Conservation (phyloP, 768 basidiomycete genomes). For the Leccinum imitatum region DNA sequence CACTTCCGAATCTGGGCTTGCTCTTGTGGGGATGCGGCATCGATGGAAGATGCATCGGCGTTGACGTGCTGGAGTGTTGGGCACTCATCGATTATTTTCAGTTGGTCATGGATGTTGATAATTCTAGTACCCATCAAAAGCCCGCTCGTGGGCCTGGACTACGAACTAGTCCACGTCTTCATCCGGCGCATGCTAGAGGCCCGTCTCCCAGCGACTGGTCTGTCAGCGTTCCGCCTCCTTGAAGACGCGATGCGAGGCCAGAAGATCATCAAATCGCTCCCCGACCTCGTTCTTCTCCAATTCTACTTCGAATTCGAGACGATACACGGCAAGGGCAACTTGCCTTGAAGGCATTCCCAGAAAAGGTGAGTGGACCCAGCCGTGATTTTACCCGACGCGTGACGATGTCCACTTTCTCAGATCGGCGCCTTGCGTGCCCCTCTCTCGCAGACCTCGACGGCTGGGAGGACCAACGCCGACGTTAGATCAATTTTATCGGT, state of each 20-base stretch:
- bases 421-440: constrained; percentile 41
- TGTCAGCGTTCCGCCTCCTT: constrained; percentile 19
- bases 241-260: constrained; percentile 27
- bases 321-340: constrained; percentile 39
- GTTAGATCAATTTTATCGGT: constrained; percentile 43
- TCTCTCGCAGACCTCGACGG: constrained; percentile 41
- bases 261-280: constrained; percentile 40
- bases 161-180: constrained; percentile 5
- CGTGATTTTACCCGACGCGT: background rate
- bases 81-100: constrained; percentile 7
- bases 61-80: constrained; percentile 23
- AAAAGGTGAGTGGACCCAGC: constrained; percentile 31
- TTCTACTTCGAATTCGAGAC: constrained; percentile 56
- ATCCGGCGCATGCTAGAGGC: constrained; percentile 39
- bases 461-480: constrained; percentile 48
- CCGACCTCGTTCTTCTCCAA: constrained; percentile 58
- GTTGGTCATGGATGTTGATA: too few relatives aligned
- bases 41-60: constrained; percentile 11
- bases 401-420: constrained; percentile 6
- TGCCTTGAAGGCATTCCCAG: constrained; percentile 40
- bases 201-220: constrained; percentile 29
- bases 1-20: too few relatives aligned
- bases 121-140: too few relatives aligned
- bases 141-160: too few relatives aligned
- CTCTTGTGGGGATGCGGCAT: background rate